Evolutionary conservation across 192 early-diverging fungal genomes (phyloP).

Genomic region (Borealophlyctis nickersoniae): DNA sequence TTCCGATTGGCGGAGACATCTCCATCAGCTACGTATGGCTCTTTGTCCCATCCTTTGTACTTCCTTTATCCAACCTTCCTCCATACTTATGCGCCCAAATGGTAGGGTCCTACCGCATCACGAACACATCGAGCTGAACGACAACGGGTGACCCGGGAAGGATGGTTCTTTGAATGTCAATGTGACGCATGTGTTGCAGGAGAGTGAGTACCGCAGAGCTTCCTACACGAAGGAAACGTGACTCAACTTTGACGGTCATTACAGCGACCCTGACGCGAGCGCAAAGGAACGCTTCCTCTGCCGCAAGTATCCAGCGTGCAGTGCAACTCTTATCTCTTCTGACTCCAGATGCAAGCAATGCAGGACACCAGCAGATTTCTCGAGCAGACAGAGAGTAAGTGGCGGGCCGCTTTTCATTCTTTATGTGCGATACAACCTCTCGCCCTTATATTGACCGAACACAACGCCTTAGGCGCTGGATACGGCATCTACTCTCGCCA

Average conservation of each 20-base stretch:
- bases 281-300: background rate
- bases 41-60: background rate
- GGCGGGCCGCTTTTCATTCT: too few species aligned
- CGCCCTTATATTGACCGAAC: background rate
- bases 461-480: background rate
- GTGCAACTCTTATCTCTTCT: background rate
- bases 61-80: background rate
- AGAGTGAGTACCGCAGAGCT: constrained; percentile 17
- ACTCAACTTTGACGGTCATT: background rate
- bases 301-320: constrained; percentile 5
- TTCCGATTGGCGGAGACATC: background rate
- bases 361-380: background rate
- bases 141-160: background rate
- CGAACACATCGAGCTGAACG: background rate
- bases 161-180: background rate
- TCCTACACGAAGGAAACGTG: background rate
- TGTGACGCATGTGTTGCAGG: background rate
- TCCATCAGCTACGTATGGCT: background rate
- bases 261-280: background rate
- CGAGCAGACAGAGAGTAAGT: too few species aligned
- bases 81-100: too few species aligned
- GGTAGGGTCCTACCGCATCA: background rate
- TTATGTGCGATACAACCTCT: background rate
- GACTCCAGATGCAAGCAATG: background rate
- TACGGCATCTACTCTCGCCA: background rate